Evolutionary conservation across 495 filamentous ascomycete species (phyloP).

Genomic region (Aspergillus saccharolyticus): DNA sequence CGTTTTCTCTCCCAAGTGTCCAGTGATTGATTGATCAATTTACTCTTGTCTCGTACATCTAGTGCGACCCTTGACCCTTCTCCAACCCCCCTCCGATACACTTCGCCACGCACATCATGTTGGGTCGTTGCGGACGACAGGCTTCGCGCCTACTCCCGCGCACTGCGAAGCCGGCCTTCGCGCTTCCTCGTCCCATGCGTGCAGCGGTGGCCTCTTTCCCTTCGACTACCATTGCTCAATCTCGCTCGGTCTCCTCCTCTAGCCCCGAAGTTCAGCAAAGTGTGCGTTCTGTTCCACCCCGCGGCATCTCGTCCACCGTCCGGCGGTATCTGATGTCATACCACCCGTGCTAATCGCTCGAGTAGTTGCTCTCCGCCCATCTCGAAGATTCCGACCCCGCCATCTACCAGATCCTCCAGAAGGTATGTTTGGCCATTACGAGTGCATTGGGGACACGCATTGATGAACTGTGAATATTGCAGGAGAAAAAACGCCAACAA

Average conservation of each 20-base stretch:
- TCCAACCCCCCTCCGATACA: background rate
- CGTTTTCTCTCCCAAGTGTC: background rate
- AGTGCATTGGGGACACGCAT: background rate
- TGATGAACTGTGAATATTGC: conserved; percentile 11
- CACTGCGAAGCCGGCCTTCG: conserved; percentile 20
- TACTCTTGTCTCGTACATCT: no score
- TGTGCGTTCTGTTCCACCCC: conserved; percentile 18
- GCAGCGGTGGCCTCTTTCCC: conserved; percentile 17
- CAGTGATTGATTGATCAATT: background rate
- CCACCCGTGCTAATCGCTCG: background rate
- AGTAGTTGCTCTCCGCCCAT: conserved; percentile 69
- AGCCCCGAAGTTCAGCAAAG: conserved; percentile 42
- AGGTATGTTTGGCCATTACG: conserved; percentile 46
- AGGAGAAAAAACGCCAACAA: conserved; percentile 95
- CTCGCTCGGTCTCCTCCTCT: conserved; percentile 35
- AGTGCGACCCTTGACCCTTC: background rate
- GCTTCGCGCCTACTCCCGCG: conserved; percentile 38
- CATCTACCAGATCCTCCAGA: conserved; percentile 82
- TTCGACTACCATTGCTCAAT: conserved; percentile 25
- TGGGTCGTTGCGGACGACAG: conserved; percentile 40
- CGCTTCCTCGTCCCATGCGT: conserved; percentile 11
- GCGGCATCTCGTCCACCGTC: background rate
- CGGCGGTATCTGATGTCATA: conserved; percentile 4
- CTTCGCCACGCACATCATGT: conserved; percentile 26
- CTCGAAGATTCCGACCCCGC: conserved; percentile 82